Evolutionary conservation across 805 yeast species (phyloP).

Genomic region (Saccharomycopsis amapae): DNA sequence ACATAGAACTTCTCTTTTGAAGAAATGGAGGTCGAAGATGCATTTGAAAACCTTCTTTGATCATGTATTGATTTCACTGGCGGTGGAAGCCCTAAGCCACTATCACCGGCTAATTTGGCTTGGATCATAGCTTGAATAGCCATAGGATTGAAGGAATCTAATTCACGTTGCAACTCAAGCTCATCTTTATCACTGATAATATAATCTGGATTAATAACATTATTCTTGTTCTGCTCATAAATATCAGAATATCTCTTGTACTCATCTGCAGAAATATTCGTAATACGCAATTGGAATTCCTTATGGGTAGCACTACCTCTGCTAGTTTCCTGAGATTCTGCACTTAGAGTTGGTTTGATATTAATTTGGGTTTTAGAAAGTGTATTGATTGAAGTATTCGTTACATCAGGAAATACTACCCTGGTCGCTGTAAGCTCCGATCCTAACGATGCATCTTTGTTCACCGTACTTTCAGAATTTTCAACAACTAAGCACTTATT

Average conservation of each 20-base stretch:
- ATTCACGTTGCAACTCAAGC: slow-evolving; percentile 13
- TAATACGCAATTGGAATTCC: slow-evolving; percentile 10
- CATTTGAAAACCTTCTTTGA: background rate
- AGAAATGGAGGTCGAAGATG: slow-evolving; percentile 1
- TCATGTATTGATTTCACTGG: background rate
- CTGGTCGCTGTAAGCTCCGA: too few relatives aligned
- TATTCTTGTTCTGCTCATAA: slow-evolving; percentile 15
- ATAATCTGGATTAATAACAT: slow-evolving; percentile 14
- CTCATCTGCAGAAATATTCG: slow-evolving; percentile 19
- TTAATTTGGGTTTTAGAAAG: background rate
- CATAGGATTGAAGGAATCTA: slow-evolving; percentile 17
- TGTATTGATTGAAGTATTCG: background rate
- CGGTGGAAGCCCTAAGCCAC: slow-evolving; percentile 7
- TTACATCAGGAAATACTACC: slow-evolving; percentile 4
- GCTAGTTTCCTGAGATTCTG: too few relatives aligned
- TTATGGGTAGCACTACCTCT: too few relatives aligned
- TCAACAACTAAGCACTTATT: too few relatives aligned
- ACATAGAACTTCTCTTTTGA: slow-evolving; percentile 17
- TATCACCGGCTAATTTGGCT: slow-evolving; percentile 16
- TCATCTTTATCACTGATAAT: slow-evolving; percentile 9
- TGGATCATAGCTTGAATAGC: slow-evolving; percentile 15
- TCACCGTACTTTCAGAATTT: too few relatives aligned
- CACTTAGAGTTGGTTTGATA: background rate
- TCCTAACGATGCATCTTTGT: too few relatives aligned
- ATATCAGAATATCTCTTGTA: slow-evolving; percentile 15